These are phyloP conservation scores for Raddia guianensis DNA, from an alignment of 176 grass and related monocot genomes.

Conservation along the genomic window DNA sequence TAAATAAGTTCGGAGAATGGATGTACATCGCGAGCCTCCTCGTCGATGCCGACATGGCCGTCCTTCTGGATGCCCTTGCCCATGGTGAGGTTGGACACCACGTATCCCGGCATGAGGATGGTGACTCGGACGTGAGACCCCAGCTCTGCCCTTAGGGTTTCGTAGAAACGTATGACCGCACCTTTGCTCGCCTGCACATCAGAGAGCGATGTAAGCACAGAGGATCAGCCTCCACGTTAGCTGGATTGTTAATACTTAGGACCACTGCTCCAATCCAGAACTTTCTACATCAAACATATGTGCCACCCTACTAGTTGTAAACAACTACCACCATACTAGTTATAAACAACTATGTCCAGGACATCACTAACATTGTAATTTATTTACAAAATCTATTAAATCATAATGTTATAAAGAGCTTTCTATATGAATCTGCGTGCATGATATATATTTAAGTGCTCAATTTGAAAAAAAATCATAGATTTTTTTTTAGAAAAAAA, in stretches of 20 bases:
- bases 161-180: slow-evolving; percentile 69
- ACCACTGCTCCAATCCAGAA: not conserved
- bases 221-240: not conserved
- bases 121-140: slow-evolving; percentile 68
- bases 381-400: too few species aligned
- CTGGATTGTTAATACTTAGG: not conserved
- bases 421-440: too few species aligned
- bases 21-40: slow-evolving; percentile 62
- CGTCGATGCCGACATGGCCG: slow-evolving; percentile 63
- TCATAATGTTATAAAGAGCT: too few species aligned
- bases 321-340: too few species aligned
- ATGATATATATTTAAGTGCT: too few species aligned
- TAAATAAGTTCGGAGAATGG: too few species aligned
- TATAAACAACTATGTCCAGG: not conserved
- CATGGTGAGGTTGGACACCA: slow-evolving; percentile 84
- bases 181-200: slow-evolving; percentile 68
- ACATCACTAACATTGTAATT: too few species aligned
- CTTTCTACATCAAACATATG: not conserved
- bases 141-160: slow-evolving; percentile 71
- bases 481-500: too few species aligned
- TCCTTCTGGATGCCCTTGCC: slow-evolving; percentile 78
- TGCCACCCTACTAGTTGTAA: not conserved
- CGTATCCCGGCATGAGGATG: slow-evolving; percentile 71
- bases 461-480: too few species aligned
- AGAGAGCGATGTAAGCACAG: not conserved